Percentiles rank a stretch among this genome's conserved stretches.
Evolutionary conservation across 176 grass and related monocot genomes (phyloP).

Genomic region (Urochloa ruziziensis): DNA sequence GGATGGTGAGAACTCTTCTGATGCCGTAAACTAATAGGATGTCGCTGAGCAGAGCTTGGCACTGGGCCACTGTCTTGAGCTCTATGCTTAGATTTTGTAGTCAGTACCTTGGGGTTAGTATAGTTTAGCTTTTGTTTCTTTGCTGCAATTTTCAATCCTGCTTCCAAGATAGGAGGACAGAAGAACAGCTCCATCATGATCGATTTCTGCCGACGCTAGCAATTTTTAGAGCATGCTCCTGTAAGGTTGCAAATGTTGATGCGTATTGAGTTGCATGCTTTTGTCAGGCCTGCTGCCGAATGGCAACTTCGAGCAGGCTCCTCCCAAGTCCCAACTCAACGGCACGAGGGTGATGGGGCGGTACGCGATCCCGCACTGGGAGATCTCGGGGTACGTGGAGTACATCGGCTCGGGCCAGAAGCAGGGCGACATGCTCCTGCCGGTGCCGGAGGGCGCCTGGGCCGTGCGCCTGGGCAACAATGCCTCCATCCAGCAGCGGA

Average conservation of each 20-base stretch:
- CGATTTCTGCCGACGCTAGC: background rate
- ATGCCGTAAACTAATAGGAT: no score
- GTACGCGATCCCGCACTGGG: constrained; percentile 49
- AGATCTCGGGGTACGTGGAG: constrained; percentile 48
- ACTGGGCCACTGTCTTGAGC: background rate
- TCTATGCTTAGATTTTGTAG: background rate
- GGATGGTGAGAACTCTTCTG: constrained; percentile 45
- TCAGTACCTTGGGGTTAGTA: background rate
- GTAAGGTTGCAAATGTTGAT: background rate
- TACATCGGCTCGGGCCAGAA: constrained; percentile 49
- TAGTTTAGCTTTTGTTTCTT: background rate
- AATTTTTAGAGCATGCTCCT: background rate
- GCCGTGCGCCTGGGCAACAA: constrained; percentile 64
- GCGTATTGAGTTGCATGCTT: background rate
- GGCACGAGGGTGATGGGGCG: constrained; percentile 36
- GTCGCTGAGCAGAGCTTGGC: background rate
- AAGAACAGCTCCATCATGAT: background rate
- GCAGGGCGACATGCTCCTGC: constrained; percentile 59
- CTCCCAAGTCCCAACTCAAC: constrained; percentile 35
- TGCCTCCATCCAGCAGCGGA: constrained; percentile 47
- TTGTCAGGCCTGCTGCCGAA: constrained; percentile 53
- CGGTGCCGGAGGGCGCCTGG: constrained; percentile 57
- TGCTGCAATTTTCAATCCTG: background rate
- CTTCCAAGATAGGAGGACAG: no score
- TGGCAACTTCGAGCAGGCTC: constrained; percentile 57